Conservation (phyloP, 192 early-diverging fungal genomes). For the Rhizophagus sp. region DNA sequence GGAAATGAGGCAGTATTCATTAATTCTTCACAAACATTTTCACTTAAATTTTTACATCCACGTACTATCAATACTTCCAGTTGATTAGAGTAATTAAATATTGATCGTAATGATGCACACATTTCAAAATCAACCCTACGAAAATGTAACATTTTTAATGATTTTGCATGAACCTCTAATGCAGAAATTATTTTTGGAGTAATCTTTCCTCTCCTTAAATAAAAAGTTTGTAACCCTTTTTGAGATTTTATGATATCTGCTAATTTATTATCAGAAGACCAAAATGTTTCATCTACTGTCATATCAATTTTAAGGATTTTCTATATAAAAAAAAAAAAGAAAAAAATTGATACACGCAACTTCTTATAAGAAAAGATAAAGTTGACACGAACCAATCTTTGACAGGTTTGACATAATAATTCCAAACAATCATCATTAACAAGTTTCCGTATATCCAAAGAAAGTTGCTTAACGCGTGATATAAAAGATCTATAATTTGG, state of each 20-base stretch:
- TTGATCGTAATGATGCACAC: not conserved
- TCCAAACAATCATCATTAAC: not conserved
- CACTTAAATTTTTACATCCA: constrained; percentile 1
- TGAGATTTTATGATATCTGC: not conserved
- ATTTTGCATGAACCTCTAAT: not conserved
- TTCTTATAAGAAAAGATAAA: not conserved
- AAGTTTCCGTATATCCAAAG: constrained; percentile 1
- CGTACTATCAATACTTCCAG: constrained; percentile 5
- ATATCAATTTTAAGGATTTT: constrained; percentile 6
- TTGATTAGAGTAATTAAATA: not conserved
- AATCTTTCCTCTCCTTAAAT: not conserved
- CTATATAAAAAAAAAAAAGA: not conserved
- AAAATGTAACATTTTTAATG: not conserved
- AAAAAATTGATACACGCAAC: not conserved
- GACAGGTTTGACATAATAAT: constrained; percentile 2
- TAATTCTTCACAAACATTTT: not conserved
- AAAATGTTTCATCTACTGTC: not conserved
- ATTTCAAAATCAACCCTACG: constrained; percentile 2
- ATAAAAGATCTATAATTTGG: not conserved
- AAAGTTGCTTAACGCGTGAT: not conserved
- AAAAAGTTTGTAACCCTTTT: not conserved
- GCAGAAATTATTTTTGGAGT: not conserved
- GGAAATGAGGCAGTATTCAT: not conserved
- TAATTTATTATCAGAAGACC: not conserved
- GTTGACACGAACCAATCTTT: not conserved